Percentiles rank a stretch among this genome's conserved stretches.
Evolutionary conservation across 345 rosid genomes (phyloP).

Genomic region (Corymbia maculata): DNA sequence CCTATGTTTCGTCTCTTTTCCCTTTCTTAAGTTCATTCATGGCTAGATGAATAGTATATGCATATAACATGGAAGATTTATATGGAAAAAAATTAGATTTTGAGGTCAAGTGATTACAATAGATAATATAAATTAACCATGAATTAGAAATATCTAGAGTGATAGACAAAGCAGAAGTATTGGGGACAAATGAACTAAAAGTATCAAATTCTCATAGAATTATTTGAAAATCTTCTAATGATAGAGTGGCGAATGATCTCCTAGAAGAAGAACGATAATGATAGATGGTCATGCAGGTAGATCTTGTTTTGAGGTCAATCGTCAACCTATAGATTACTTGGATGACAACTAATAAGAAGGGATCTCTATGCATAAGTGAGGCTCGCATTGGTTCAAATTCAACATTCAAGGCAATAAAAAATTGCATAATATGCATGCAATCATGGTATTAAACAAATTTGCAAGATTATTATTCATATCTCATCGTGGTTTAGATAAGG

Average conservation of each 20-base stretch:
- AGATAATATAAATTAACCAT: not conserved
- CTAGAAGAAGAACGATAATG: not conserved
- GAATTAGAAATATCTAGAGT: not conserved
- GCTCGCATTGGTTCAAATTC: too few species aligned
- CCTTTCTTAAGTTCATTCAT: too few species aligned
- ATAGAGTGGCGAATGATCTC: not conserved
- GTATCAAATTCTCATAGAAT: not conserved
- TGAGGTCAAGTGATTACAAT: not conserved
- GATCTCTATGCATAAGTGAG: too few species aligned
- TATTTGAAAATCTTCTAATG: not conserved
- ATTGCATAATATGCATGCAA: too few species aligned
- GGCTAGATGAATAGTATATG: not conserved
- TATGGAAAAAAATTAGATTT: not conserved
- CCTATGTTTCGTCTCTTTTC: not conserved
- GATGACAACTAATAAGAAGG: too few species aligned
- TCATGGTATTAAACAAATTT: too few species aligned
- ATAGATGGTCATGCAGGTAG: not conserved
- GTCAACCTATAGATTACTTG: too few species aligned
- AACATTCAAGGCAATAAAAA: too few species aligned
- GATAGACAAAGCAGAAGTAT: not conserved
- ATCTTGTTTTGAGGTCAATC: not conserved
- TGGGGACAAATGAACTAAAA: not conserved
- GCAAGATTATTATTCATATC: too few species aligned
- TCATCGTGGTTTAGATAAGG: too few species aligned
- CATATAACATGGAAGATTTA: not conserved